Evolutionary conservation across 352 stramenopile genomes (phyloP), one percentile per base, ranked within the genome.

Genomic region (Globisporangium spiculum): DNA sequence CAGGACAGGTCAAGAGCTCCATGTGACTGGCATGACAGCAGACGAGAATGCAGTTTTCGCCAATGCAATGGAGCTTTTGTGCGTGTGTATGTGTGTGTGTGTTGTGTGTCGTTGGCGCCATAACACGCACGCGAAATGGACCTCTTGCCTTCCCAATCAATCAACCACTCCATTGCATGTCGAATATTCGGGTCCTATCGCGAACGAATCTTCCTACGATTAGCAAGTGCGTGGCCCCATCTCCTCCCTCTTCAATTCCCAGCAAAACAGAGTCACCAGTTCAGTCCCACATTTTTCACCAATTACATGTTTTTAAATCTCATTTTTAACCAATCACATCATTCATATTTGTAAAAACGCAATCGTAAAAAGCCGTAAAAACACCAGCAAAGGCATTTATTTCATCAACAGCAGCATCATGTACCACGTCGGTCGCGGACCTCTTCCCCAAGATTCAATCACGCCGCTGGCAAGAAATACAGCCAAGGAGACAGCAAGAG

Each of bases 361-460:
- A 18, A 5, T 52, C 20, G 44, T 52, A 52, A 52, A 50, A 52
- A 52, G 6, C 1, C 18, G 44, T 52, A 52, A 52, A 52, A 52
- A 22, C 38, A 46, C 22, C 50, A 32, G 10, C 50, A 56, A 16
- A 8, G 10, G n/a, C 50, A 58, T 2, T 9, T 18, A 44, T 46
- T 46, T 14, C 38, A 46, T 50, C 20, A 16, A 18, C 38, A 16
- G 36, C 36, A 44, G 10, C 50, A 20, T 9, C 14, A 32, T 56
- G n/a, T 9, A 27, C 50, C n/a, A 56, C 50, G 50, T 56, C 9
- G 50, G 3, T 56, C 50, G 50, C 22, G 7, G 52, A 58, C 52
- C 24, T 34, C 52, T 34, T 58, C 52, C 41, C 16, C 52, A 34
- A 58, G 52, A 58, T 58, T 58, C 52, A 58, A 56, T 22, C 44